Base-by-base conservation (phyloP, 2,329 filamentous ascomycete species). In the Ophiostoma ulmi region DNA sequence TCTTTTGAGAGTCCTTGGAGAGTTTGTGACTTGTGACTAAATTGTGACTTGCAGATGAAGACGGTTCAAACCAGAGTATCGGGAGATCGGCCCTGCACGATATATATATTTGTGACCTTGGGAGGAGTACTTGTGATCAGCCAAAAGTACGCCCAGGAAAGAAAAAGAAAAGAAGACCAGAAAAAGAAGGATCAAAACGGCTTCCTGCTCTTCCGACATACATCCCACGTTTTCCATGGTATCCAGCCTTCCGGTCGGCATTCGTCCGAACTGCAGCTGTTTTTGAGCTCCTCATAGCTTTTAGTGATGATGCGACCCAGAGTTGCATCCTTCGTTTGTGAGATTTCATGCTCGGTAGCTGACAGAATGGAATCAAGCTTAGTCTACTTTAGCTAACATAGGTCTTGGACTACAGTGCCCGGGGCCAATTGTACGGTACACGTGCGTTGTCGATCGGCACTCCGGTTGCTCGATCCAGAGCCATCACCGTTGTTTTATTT, bases 1-100 rank as follows among this genome's bases (percentile, higher is more conserved):
- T 58, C n/a, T 13, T 13, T 22, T 55, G 48, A 48, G 44, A 48
- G 44, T 48, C 52, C 7, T 5, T 58, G 5, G 7, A 58, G 13
- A 64, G 61, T 35, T 36, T 38, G 63, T 36, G 35, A 13, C 35
- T 39, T n/a, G 31, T 31, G 31, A 31, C 31, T 31, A 31, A 5
- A 35, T 10, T 63, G 63, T 3, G 63, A 26, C 55, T 26, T 58
- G 61, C 31, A 38, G 36, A 65, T 38, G 14, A 35, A 35, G 26
- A 48, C 14, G 31, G 1, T 4, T n/a, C 58, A 35, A 35, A 35
- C 58, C 58, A 63, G 22, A 26, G 26, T 63, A 26, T 63, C 58
- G 58, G 58, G 26, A 31, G 58, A 63, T 63, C 58, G 26, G 58
- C 58, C 55, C 55, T 61, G 55, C 58, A 63, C 35, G 14, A n/a